Evolutionary conservation across 2,329 filamentous ascomycete genomes (phyloP), one percentile per base, ranked within the genome.

Genomic region (Camptophora hylomeconis): DNA sequence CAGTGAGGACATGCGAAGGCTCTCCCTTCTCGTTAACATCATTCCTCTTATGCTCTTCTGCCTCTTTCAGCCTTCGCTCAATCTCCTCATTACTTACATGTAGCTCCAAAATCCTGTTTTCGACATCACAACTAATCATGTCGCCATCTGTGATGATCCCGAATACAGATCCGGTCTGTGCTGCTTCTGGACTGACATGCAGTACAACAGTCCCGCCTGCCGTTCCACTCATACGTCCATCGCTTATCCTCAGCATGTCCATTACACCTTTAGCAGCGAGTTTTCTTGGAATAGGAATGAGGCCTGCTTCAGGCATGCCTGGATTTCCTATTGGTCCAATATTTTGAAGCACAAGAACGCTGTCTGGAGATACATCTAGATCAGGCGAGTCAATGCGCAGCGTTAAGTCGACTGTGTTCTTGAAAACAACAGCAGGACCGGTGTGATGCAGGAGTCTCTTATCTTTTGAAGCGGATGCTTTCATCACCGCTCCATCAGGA

Each of bases 181-280:
- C 62, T 4, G 61, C 54, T 40, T 71, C 66, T 0, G 66, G 67
- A 3, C 60, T 64, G 17, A 69, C 56, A 38, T 70, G 65, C 13
- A 70, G 46, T 2, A 65, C 52, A 12, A 70, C 65, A 0, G 65
- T 69, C 3, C 65, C 65, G 1, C 65, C 66, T 2, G 66, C 65
- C 3, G 65, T 70, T 0, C 66, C 65, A 17, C 56, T 62, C 63
- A 70, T 69, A 13, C 66, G 50, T 1, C 66, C 65, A 47, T 71
- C 66, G 1, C 58, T 63, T 4, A 69, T 45, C 1, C 66, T 51
- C 16, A 69, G 42, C 65, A 70, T 69, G 39, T 69, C 64, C 15
- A 50, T 54, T 1, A 69, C 60, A 0, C 65, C 65, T 31, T 54
- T 44, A 2, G 44, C 45, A 5, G 50, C 58, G 2, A 69, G 47